Evolutionary conservation across 1,284 basidiomycete genomes (phyloP), one percentile per base, ranked within the genome.

Genomic region (Sanghuangporus sanghuang): DNA sequence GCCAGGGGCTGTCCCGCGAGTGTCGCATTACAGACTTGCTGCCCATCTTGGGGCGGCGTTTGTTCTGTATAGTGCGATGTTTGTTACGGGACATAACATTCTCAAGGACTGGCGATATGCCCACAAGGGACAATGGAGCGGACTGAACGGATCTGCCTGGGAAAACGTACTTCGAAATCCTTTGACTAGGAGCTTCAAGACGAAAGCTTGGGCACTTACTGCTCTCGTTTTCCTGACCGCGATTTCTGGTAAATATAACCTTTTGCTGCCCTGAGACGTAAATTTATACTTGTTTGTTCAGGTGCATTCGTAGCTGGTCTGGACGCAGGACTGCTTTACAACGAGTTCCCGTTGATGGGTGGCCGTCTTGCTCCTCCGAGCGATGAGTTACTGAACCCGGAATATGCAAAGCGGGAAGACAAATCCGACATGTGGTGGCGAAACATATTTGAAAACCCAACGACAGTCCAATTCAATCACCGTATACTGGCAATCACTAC

Each of bases 271-370:
- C 7, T 9, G 14, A 52, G 9, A 27, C 32, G 35, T 36, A 16
- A 36, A 16, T 14, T 54, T 38, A 32, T 57, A 65, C 61, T 64
- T 27, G 39, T 59, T 55, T 66, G 38, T 48, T 16, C 71, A 94
- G 96, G 96, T 65, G 96, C 96, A 1, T 96, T 98, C 71, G 97
- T 99, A 23, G 97, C 97, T 35, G 97, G 97, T 7, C 81, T 99
- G 44, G 97, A 99, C 74, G 97, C 97, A 0, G 97, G 97, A 3
- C 77, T 99, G 60, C 76, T 97, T 16, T 99, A 99, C 79, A 99
- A 98, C 74, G 96, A 98, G 74, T 99, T 98, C 79, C 97, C 97
- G 0, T 79, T 90, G 5, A 99, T 99, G 97, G 97, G 95, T 49
- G 94, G 92, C 8, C 84, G 87, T 7, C 74, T 98, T 36, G 84